Evolutionary conservation across 129 eudicot genomes (phyloP), one percentile per base, ranked within the genome.

Genomic region (Centaurea solstitialis): DNA sequence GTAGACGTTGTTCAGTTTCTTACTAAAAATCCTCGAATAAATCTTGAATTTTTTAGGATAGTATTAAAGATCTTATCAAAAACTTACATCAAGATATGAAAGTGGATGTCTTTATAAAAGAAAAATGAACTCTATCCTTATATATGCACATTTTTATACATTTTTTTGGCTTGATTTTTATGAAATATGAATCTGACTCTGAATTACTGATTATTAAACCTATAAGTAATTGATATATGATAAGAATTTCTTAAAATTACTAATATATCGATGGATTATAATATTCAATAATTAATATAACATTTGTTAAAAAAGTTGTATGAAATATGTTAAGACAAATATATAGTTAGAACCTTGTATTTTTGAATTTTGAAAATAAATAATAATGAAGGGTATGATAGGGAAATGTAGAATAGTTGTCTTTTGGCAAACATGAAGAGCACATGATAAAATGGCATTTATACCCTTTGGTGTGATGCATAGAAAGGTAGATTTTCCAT

Each of bases 401-500:
- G 59, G 38, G 61, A 76, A 41, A 70, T 30, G 13, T 39, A 24
- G 68, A 26, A 59, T 73, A 57, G 13, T 57, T 23, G 72, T 70
- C 82, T 71, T 62, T 70, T 40, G 82, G 40, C 73, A 76, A 75
- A 82, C 78, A 70, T 77, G 53, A 70, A 76, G 74, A 59, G 43
- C 26, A 18, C 26, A 53, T 37, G 18, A 18, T 45, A 47, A 82
- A 75, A 82, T 82, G 78, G 66, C 82, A 82, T 76, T 76, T 76
- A 77, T 82, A 37, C 68, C 77, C 82, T 70, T 76, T 71, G 28
- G 72, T 74, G 41, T 81, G 77, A 70, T 59, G 30, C 26, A 61
- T 76, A 6, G 64, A 70, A 82, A 76, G 74, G 86, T 41, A 22
- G 59, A 53, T 70, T 53, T 81, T 20, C 75, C 77, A 82, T 82